Base-by-base conservation (phyloP, 345 rosid genomes). In the Geranium brycei region DNA sequence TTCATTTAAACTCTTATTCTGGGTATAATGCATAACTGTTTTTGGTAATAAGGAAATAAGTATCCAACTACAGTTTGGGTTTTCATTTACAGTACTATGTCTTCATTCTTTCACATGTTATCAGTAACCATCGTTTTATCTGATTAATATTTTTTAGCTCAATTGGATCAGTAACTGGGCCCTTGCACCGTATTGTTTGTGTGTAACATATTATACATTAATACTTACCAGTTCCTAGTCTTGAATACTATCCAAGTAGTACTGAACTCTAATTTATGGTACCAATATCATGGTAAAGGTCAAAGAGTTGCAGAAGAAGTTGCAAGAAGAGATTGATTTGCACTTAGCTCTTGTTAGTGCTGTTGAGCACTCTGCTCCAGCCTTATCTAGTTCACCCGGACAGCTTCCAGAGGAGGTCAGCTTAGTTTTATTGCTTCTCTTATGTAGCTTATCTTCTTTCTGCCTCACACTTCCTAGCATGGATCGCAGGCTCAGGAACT, bases 401-500 rank as follows among this genome's bases (percentile, higher is more conserved):
- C 40, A 19, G 18, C n/a, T 62, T 15, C 57, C 57, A 19, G 19
- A 53, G 41, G 51, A 17, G 35, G 60, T 62, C 59, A 32, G 53
- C 12, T 17, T 6, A 60, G 35, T 23, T 30, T 30, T 28, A 62
- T 13, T 64, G 19, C 17, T 23, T 61, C 64, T 30, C 30, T 32
- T 17, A 8, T n/a, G 41, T 11, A 16, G 40, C 58, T 47, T 19
- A 51, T 19, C 31, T 17, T 10, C 17, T 16, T 59, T 5, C 11
- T 23, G 17, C 31, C 17, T 38, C 58, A 40, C 38, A 58, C 18
- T 55, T 17, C 31, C 35, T 58, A 58, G 62, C 28, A 57, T 18
- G 35, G 14, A 47, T 47, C 41, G 7, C 81, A 91, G 96, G 84
- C 90, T 71, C 90, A 76, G 69, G 95, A 87, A 69, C 86, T 87